Percentiles rank a stretch among this genome's conserved stretches.
Conservation (phyloP, 495 filamentous ascomycete genomes). For the Jackrogersella minutella region DNA sequence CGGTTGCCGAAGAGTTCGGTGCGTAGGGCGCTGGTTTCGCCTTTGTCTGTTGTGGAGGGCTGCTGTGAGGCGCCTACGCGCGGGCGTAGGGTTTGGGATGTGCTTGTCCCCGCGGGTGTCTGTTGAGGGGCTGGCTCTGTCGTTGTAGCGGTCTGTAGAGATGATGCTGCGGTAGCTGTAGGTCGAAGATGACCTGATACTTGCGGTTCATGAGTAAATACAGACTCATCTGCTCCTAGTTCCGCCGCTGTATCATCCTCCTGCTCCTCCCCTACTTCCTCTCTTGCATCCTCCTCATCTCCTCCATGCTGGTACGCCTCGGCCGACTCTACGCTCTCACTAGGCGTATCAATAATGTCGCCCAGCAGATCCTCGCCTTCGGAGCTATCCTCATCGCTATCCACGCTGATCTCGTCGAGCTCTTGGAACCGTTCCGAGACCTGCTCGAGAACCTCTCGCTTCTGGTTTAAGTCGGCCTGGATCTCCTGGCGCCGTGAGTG, state of each 20-base stretch:
- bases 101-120: conserved; percentile 32
- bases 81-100: conserved; percentile 40
- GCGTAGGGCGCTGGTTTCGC: conserved; percentile 41
- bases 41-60: conserved; percentile 23
- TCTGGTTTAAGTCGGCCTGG: conserved; percentile 70
- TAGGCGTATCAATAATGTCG: conserved; percentile 56
- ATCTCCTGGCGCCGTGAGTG: conserved; percentile 69
- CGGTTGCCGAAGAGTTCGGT: conserved; percentile 50
- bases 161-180: conserved; percentile 11
- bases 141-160: conserved; percentile 12
- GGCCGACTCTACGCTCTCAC: conserved; percentile 55
- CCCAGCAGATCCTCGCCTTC: conserved; percentile 62
- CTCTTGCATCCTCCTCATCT: conserved; percentile 8
- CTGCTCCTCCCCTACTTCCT: conserved; percentile 2
- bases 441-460: conserved; percentile 66
- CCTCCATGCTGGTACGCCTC: conserved; percentile 35
- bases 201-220: conserved; percentile 25
- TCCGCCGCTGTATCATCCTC: conserved; percentile 15
- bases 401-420: conserved; percentile 63
- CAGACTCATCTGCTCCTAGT: conserved; percentile 21
- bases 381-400: conserved; percentile 52
- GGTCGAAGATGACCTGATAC: conserved; percentile 13
- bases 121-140: conserved; percentile 13
- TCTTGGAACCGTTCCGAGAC: conserved; percentile 69
- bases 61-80: conserved; percentile 36